Percentiles rank a stretch among this genome's conserved stretches.
phyloP scores from a whole-genome alignment of 1,284 basidiomycete genomes.

The Puccinia triticina region DNA sequence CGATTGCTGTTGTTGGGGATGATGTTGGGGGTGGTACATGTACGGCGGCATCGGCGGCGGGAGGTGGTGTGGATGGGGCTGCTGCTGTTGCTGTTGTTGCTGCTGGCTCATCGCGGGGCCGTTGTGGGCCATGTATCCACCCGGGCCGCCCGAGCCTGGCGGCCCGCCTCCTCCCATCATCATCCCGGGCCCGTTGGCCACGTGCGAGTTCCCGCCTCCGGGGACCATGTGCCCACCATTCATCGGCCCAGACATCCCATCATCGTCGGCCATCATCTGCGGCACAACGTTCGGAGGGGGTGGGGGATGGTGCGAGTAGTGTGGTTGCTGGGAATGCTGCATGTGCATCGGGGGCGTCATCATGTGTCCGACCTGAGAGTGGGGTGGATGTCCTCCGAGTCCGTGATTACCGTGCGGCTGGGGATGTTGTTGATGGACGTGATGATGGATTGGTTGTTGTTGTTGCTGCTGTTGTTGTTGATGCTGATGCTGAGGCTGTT shows the following conservation, averaged over 20 bases:
- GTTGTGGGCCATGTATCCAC: slow-evolving; percentile 23
- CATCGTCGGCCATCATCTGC: slow-evolving; percentile 39
- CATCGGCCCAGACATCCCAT: slow-evolving; percentile 39
- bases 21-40: slow-evolving; percentile 44
- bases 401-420: slow-evolving; percentile 17
- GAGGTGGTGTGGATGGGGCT: slow-evolving; percentile 22
- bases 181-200: slow-evolving; percentile 20
- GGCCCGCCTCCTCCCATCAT: slow-evolving; percentile 32
- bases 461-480: slow-evolving; percentile 19
- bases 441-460: slow-evolving; percentile 34
- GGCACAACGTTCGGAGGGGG: slow-evolving; percentile 33
- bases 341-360: slow-evolving; percentile 34
- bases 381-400: slow-evolving; percentile 35
- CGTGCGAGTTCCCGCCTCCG: slow-evolving; percentile 13
- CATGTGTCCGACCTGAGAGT: slow-evolving; percentile 14
- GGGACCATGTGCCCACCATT: slow-evolving; percentile 27
- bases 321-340: slow-evolving; percentile 36
- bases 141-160: slow-evolving; percentile 16
- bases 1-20: slow-evolving; percentile 44
- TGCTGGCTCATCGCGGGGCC: slow-evolving; percentile 21
- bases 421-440: slow-evolving; percentile 25
- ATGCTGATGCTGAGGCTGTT: slow-evolving; percentile 16
- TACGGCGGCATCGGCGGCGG: slow-evolving; percentile 47
- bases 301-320: slow-evolving; percentile 21
- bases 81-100: slow-evolving; percentile 17